Conservation (phyloP, 305 asterid species). For the Solanum hybrid region DNA sequence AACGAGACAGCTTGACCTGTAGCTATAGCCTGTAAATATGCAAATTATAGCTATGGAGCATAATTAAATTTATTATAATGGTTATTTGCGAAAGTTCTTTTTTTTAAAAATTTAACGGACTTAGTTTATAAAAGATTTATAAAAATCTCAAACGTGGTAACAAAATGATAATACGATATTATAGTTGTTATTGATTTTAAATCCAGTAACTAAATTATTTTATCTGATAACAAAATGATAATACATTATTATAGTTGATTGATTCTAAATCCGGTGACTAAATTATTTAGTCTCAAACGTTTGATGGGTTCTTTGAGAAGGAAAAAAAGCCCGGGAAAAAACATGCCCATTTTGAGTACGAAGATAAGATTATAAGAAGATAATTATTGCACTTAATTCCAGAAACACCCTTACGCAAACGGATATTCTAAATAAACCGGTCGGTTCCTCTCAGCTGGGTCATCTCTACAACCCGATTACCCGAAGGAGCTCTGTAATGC, state of each 20-base stretch:
- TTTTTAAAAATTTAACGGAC: background rate
- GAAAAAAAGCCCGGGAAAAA: background rate
- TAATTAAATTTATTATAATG: too few relatives aligned
- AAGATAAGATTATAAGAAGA: background rate
- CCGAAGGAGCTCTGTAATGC: constrained; percentile 32
- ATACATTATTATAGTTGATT: background rate
- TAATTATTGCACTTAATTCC: constrained; percentile 1
- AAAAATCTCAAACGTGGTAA: background rate
- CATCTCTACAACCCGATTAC: background rate
- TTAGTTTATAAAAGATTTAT: too few relatives aligned
- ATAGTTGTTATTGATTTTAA: background rate
- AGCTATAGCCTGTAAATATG: too few relatives aligned
- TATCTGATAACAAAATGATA: background rate
- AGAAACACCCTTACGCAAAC: constrained; percentile 20
- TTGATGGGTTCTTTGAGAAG: background rate
- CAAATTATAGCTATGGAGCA: too few relatives aligned
- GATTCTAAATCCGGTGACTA: background rate
- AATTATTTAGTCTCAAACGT: background rate
- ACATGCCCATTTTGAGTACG: background rate
- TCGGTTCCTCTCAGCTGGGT: constrained; percentile 17
- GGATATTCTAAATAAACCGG: constrained; percentile 28
- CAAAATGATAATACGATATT: too few relatives aligned
- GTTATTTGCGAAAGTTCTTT: too few relatives aligned
- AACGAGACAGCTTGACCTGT: too few relatives aligned
- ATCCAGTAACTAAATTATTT: background rate